phyloP scores from a whole-genome alignment of 2,329 filamentous ascomycete genomes.

The Cytospora chrysosperma region DNA sequence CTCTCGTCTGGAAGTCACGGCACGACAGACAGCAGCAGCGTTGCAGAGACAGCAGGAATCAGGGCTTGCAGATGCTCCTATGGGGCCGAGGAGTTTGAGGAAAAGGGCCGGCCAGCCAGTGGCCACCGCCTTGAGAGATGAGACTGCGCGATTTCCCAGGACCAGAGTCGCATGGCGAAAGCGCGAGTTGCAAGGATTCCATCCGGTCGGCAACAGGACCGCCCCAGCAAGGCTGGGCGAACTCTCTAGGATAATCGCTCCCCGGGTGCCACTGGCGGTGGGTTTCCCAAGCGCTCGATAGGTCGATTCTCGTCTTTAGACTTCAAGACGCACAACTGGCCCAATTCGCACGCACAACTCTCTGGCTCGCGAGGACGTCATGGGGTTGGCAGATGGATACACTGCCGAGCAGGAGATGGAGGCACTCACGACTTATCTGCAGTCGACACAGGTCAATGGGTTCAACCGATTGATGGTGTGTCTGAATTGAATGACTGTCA shows the following conservation, averaged over 20 bases:
- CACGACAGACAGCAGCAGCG: not conserved
- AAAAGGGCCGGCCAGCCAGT: too few relatives aligned
- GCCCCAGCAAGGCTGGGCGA: constrained; percentile 4
- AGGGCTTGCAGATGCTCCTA: not conserved
- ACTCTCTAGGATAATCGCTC: constrained; percentile 3
- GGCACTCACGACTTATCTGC: not conserved
- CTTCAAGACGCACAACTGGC: not conserved
- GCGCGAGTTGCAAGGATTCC: constrained; percentile 16
- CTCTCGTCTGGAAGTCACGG: not conserved
- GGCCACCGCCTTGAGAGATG: not conserved
- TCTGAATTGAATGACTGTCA: not conserved
- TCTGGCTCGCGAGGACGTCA: not conserved
- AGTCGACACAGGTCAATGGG: not conserved
- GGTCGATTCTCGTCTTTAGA: not conserved
- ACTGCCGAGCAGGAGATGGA: too few relatives aligned
- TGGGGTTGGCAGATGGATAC: not conserved
- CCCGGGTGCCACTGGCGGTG: constrained; percentile 12
- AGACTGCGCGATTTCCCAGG: constrained; percentile 18
- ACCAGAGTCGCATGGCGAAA: constrained; percentile 15
- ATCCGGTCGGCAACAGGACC: constrained; percentile 5
- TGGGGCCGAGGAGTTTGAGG: not conserved
- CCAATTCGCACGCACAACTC: not conserved
- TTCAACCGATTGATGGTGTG: not conserved
- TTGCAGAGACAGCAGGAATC: not conserved
- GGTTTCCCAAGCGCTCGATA: not conserved